Conservation (phyloP, 352 stramenopile species). For the Pythium aquatile region DNA sequence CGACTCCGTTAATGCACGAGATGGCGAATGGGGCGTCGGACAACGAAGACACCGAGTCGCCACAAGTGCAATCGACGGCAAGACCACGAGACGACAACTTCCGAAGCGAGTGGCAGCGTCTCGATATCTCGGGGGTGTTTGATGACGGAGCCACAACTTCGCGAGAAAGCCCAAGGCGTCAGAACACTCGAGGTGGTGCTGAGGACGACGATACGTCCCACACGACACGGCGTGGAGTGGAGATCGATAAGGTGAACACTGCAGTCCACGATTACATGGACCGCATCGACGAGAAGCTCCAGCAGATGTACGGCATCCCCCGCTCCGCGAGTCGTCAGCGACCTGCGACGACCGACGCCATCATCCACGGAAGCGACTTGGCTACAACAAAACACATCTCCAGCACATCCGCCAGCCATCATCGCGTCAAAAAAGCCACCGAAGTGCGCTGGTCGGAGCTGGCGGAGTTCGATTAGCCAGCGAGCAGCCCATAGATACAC, state of each 20-base stretch:
- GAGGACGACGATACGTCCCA: conserved; percentile 2
- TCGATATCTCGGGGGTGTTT: conserved; percentile 37
- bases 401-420: not conserved
- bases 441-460: conserved; percentile 5
- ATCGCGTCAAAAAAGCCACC: not conserved
- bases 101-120: conserved; percentile 37
- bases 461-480: conserved; percentile 2
- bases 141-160: conserved; percentile 7
- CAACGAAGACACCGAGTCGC: not conserved
- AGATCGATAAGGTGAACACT: conserved; percentile 72
- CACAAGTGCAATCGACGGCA: not conserved
- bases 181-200: not conserved
- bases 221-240: conserved; percentile 27
- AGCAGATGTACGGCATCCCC: conserved; percentile 77
- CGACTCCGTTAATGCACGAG: not conserved
- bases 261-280: conserved; percentile 82
- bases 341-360: conserved; percentile 1
- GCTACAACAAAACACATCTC: conserved; percentile 1
- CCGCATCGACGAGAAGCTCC: conserved; percentile 75
- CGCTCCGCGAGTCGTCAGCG: conserved; percentile 33
- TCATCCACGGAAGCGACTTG: conserved; percentile 14
- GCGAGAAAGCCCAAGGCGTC: not conserved
- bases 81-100: conserved; percentile 12
- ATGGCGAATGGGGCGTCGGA: not conserved
- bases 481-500: not conserved